Percentiles rank a stretch among this genome's conserved stretches.
These are phyloP conservation scores for Penicillium brevicompactum DNA, from an alignment of 2,329 filamentous ascomycete species.

Conservation along the genomic window DNA sequence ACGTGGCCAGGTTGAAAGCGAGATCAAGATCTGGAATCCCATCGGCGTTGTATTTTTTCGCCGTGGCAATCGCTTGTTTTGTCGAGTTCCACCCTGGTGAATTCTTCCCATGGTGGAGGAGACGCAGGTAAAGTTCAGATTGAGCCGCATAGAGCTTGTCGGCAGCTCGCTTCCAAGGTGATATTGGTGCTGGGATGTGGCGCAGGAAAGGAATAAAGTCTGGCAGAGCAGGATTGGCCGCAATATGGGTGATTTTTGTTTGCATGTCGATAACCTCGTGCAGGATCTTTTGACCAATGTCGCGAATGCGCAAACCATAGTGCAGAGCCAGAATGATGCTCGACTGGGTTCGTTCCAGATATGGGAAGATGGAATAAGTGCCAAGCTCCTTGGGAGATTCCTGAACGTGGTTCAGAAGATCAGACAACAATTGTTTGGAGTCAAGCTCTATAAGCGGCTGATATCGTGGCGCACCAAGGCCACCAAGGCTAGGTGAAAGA, in stretches of 20 bases:
- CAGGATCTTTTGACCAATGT: conserved; percentile 47
- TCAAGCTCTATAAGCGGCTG: conserved; percentile 56
- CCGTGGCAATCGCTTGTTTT: conserved; percentile 29
- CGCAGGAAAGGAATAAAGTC: conserved; percentile 51
- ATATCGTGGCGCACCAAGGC: conserved; percentile 49
- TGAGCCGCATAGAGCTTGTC: conserved; percentile 26
- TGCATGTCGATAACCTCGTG: conserved; percentile 52
- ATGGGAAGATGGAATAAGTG: conserved; percentile 47
- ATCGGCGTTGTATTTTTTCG: conserved; percentile 40
- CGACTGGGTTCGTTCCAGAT: conserved; percentile 54
- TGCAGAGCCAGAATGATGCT: conserved; percentile 56
- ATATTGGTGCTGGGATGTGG: conserved; percentile 47
- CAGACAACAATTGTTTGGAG: conserved; percentile 46
- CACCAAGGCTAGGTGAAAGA: conserved; percentile 52
- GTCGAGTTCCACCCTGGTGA: conserved; percentile 29
- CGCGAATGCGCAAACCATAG: conserved; percentile 53
- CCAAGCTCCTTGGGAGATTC: conserved; percentile 6
- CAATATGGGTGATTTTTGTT: conserved; percentile 50
- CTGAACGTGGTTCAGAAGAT: conserved; percentile 38
- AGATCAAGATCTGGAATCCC: conserved; percentile 48
- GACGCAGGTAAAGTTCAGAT: conserved; percentile 29
- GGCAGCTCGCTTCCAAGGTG: conserved; percentile 47
- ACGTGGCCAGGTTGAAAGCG: conserved; percentile 49
- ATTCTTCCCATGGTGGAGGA: conserved; percentile 21
- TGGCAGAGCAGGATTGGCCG: conserved; percentile 50